Percentiles rank a stretch among this genome's conserved stretches.
phyloP scores from a whole-genome alignment of 2,329 filamentous ascomycete genomes.

The Diaporthe vaccinii region DNA sequence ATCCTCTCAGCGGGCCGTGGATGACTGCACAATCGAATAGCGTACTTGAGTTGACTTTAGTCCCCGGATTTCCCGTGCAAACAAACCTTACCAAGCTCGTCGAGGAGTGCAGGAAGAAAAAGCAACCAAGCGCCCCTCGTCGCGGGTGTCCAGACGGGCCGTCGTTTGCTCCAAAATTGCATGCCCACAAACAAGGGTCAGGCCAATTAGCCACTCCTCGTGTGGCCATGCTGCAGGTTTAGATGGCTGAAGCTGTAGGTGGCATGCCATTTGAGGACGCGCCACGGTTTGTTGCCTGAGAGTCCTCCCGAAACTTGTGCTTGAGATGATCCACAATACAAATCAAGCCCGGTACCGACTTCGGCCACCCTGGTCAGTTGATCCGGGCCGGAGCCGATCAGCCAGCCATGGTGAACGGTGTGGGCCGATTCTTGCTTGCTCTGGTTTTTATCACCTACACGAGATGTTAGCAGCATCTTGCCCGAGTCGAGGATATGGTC shows the following conservation, averaged over 20 bases:
- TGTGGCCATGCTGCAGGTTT: background rate
- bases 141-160: background rate
- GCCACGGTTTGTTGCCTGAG: background rate
- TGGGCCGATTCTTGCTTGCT: background rate
- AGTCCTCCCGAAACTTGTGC: background rate
- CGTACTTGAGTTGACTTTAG: background rate
- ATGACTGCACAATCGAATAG: background rate
- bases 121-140: background rate
- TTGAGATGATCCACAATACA: background rate
- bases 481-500: background rate
- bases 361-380: background rate
- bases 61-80: background rate
- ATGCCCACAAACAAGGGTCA: background rate
- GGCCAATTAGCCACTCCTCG: background rate
- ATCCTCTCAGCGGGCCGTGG: background rate
- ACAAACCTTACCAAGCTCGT: constrained; percentile 8
- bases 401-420: background rate
- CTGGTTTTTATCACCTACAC: background rate
- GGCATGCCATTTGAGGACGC: background rate
- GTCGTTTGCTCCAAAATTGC: constrained; percentile 12
- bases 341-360: background rate
- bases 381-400: background rate
- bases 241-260: background rate
- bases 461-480: background rate
- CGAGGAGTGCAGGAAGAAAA: constrained; percentile 12